These are phyloP conservation scores for Pisolithus microcarpus DNA, from an alignment of 768 basidiomycete species.

Conservation along the genomic window DNA sequence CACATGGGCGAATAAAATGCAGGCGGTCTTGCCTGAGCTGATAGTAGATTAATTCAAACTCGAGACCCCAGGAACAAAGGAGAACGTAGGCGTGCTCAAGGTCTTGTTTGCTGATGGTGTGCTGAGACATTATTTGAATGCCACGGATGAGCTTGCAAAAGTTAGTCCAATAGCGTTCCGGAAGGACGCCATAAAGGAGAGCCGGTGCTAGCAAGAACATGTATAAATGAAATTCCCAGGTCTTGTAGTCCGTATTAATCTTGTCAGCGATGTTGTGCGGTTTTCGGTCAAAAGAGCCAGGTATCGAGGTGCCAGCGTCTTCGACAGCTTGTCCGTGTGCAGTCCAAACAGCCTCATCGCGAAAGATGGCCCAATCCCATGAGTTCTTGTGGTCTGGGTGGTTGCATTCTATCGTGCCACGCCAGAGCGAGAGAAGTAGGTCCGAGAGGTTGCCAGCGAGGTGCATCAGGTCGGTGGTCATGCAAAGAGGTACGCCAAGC, in stretches of 20 bases:
- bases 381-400: background rate
- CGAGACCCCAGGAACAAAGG: slow-evolving; percentile 16
- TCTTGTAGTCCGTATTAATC: slow-evolving; percentile 18
- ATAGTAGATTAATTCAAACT: slow-evolving; percentile 25
- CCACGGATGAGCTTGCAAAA: slow-evolving; percentile 19
- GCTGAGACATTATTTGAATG: slow-evolving; percentile 14
- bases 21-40: slow-evolving; percentile 17
- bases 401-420: slow-evolving; percentile 6
- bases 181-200: slow-evolving; percentile 11
- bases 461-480: slow-evolving; percentile 32
- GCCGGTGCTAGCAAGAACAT: slow-evolving; percentile 15
- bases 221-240: slow-evolving; percentile 15
- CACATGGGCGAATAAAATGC: slow-evolving; percentile 22
- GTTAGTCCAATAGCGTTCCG: slow-evolving; percentile 11
- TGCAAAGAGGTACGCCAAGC: slow-evolving; percentile 27
- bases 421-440: slow-evolving; percentile 12
- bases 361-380: slow-evolving; percentile 30
- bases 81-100: slow-evolving; percentile 8
- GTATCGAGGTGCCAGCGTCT: slow-evolving; percentile 7
- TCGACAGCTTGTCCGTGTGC: slow-evolving; percentile 15
- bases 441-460: slow-evolving; percentile 22
- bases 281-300: slow-evolving; percentile 12
- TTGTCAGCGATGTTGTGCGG: slow-evolving; percentile 17
- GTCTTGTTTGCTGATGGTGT: slow-evolving; percentile 8
- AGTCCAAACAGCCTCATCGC: slow-evolving; percentile 13